Conservation (phyloP, 1,284 basidiomycete species). For the Coniferiporia sulphurascens region DNA sequence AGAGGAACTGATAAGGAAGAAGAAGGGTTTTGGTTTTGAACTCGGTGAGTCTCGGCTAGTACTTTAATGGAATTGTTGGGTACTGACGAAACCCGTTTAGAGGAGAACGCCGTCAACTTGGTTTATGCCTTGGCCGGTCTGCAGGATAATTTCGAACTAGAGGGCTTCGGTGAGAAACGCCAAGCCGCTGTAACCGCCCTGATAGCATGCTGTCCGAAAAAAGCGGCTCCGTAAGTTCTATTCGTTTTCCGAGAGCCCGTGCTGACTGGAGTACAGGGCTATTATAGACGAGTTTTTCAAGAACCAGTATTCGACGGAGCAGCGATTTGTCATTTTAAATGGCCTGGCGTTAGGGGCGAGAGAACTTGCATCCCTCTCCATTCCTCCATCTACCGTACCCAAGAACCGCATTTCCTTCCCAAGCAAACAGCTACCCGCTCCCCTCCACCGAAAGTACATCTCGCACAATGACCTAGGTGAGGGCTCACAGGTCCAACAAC, state of each 20-base stretch:
- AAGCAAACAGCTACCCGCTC: slow-evolving; percentile 70
- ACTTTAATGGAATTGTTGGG: background rate
- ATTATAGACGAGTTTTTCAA: slow-evolving; percentile 93
- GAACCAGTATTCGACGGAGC: slow-evolving; percentile 83
- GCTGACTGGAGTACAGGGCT: slow-evolving; percentile 41
- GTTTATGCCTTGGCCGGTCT: slow-evolving; percentile 69
- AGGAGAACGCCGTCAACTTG: slow-evolving; percentile 86
- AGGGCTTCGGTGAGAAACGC: slow-evolving; percentile 73
- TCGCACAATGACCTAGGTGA: slow-evolving; percentile 31
- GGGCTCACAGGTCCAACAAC: slow-evolving; percentile 38
- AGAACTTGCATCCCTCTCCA: slow-evolving; percentile 72
- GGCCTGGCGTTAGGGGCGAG: slow-evolving; percentile 82
- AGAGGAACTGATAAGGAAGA: slow-evolving; percentile 78
- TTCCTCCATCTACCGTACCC: slow-evolving; percentile 36
- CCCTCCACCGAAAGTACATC: slow-evolving; percentile 67
- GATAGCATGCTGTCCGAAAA: slow-evolving; percentile 70
- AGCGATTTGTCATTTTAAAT: slow-evolving; percentile 82
- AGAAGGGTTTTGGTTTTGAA: slow-evolving; percentile 79
- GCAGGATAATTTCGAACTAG: slow-evolving; percentile 80
- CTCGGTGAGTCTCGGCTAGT: slow-evolving; percentile 50
- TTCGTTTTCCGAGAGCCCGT: background rate
- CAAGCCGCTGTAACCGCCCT: slow-evolving; percentile 77
- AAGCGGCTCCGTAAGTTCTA: slow-evolving; percentile 70
- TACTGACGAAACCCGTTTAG: slow-evolving; percentile 33
- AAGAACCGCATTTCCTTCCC: slow-evolving; percentile 56